Base-by-base conservation (phyloP, 768 basidiomycete species). In the Saitozyma podzolica region DNA sequence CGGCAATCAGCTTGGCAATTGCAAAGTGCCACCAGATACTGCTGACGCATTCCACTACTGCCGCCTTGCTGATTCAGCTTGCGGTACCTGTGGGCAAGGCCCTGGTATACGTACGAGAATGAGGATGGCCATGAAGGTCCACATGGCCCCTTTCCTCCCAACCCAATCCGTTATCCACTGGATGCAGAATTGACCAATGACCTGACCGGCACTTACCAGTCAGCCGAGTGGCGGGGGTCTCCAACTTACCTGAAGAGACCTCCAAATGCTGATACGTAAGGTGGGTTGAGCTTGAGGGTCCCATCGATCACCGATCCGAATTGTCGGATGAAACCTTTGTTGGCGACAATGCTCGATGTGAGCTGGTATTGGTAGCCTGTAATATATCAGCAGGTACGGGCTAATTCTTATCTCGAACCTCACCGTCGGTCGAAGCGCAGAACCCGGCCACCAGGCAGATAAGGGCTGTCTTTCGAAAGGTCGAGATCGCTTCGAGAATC, bases 1-100 rank as follows among this genome's bases (percentile, higher is more conserved):
- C 73, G 40, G 61, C 50, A n/a, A 66, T 51, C 17, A 74, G 40
- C 45, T 74, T 74, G 8, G 65, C 70, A 10, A 74, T 37, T 8
- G 59, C 51, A 62, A 65, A 74, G 45, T 59, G 48, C 63, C 65
- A 62, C 73, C 73, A 74, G 40, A 53, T 54, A 9, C 41, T 59
- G 17, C 62, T 49, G 29, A 72, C 64, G 9, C 48, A 52, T 43
- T 74, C 73, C 40, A 70, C 58, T 48, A 68, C 65, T n/a, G 50
- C 65, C n/a, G 62, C 56, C 68, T 69, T 37, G 8, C 29, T 2
- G 29, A 5, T 29, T 29, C 29, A 29, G 29, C 29, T 29, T 5
- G 29, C 29, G 29, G 29, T 29, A 29, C 29, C 37, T 6, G 40
- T 57, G 40, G 51, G 9, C 58, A 59, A 8, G 17, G 4, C 19